phyloP scores from a whole-genome alignment of 306 rosid genomes.

The Oemleria cerasiformis region DNA sequence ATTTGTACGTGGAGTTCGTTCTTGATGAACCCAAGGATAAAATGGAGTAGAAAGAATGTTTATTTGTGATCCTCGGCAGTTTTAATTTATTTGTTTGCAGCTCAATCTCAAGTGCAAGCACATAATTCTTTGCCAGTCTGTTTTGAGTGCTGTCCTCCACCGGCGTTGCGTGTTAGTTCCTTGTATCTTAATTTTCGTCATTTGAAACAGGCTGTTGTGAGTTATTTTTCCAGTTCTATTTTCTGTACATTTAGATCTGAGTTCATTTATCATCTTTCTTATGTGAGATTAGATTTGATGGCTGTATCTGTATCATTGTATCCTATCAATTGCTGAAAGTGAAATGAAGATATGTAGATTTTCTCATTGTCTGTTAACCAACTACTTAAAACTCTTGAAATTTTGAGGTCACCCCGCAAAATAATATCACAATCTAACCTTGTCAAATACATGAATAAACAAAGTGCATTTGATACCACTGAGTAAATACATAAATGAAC shows the following conservation, averaged over 20 bases:
- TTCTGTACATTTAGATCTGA: constrained; percentile 11
- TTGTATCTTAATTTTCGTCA: constrained; percentile 25
- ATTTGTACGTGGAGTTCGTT: constrained; percentile 87
- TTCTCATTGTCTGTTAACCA: background rate
- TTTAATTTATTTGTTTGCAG: constrained; percentile 26
- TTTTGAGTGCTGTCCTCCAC: constrained; percentile 24
- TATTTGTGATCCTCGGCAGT: constrained; percentile 11
- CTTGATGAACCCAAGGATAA: constrained; percentile 56
- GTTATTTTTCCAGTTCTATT: background rate
- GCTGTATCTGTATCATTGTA: background rate
- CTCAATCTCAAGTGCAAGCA: constrained; percentile 18
- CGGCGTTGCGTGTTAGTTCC: constrained; percentile 23
- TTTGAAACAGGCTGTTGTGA: background rate
- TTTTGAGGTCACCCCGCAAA: too few species aligned
- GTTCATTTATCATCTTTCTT: background rate
- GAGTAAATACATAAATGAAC: background rate
- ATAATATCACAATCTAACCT: too few species aligned
- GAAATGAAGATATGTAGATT: constrained; percentile 1
- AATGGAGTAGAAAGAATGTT: constrained; percentile 23
- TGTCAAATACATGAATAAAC: too few species aligned
- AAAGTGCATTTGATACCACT: too few species aligned
- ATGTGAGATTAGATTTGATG: background rate
- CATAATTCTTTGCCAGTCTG: constrained; percentile 31
- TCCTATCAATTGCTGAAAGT: background rate
- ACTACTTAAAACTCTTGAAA: too few species aligned